Percentiles rank a stretch among this genome's conserved stretches.
Evolutionary conservation across 2,329 filamentous ascomycete genomes (phyloP).

Genomic region (Alternaria ventricosa): DNA sequence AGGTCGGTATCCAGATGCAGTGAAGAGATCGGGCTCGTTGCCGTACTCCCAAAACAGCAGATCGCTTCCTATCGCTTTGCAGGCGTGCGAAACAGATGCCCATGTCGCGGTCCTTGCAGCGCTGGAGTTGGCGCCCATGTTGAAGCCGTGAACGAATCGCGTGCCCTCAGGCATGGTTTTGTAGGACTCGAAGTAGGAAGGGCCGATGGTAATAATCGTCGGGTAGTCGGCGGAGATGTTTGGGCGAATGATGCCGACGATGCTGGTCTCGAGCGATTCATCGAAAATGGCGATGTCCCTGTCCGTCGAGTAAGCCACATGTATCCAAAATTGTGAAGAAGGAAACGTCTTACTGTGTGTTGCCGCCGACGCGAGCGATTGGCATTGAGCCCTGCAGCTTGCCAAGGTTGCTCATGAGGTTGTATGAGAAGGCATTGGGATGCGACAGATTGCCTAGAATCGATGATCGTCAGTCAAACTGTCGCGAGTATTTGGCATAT

Average conservation of each 20-base stretch:
- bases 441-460: slow-evolving; percentile 56
- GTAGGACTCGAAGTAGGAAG: slow-evolving; percentile 69
- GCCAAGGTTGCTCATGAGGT: slow-evolving; percentile 64
- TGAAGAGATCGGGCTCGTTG: slow-evolving; percentile 68
- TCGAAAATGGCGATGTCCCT: slow-evolving; percentile 7
- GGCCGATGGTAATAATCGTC: slow-evolving; percentile 65
- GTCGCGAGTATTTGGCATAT: not conserved
- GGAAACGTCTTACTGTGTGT: slow-evolving; percentile 67
- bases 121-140: slow-evolving; percentile 61
- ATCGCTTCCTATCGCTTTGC: slow-evolving; percentile 61
- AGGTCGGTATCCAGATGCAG: slow-evolving; percentile 59
- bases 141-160: slow-evolving; percentile 68
- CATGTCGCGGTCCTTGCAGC: slow-evolving; percentile 50
- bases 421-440: slow-evolving; percentile 67
- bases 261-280: slow-evolving; percentile 1
- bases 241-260: slow-evolving; percentile 61
- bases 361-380: slow-evolving; percentile 68
- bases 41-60: slow-evolving; percentile 67
- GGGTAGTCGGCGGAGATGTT: slow-evolving; percentile 64
- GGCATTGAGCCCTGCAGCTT: slow-evolving; percentile 63
- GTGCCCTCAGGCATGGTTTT: slow-evolving; percentile 58
- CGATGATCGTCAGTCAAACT: not conserved
- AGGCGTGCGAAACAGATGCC: slow-evolving; percentile 63
- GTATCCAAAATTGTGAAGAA: slow-evolving; percentile 50
- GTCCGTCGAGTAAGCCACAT: slow-evolving; percentile 55